phyloP scores from a whole-genome alignment of 345 rosid genomes.

The Lagerstroemia speciosa region DNA sequence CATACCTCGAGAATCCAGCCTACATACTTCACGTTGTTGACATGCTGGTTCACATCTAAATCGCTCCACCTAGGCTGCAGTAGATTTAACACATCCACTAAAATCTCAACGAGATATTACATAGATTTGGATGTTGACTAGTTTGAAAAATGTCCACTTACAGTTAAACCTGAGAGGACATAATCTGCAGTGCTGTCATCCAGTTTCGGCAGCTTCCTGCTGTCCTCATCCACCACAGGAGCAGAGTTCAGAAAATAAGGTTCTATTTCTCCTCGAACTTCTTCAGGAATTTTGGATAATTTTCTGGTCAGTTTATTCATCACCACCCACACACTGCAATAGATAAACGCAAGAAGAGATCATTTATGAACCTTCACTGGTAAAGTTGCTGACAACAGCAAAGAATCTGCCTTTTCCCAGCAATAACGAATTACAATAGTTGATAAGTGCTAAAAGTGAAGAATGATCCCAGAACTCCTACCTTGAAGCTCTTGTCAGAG shows the following conservation, averaged over 20 bases:
- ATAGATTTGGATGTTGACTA: background rate
- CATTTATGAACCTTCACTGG: no score
- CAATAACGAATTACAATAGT: background rate
- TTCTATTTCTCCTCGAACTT: constrained; percentile 70
- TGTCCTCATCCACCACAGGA: constrained; percentile 60
- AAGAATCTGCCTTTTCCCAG: background rate
- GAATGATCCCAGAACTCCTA: constrained; percentile 3
- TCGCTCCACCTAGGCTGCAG: constrained; percentile 90
- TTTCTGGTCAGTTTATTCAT: constrained; percentile 86
- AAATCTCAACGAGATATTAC: background rate
- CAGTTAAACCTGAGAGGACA: constrained; percentile 68
- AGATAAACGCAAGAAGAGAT: constrained; percentile 1
- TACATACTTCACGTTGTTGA: constrained; percentile 90
- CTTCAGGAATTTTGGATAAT: constrained; percentile 75
- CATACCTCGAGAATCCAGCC: constrained; percentile 92
- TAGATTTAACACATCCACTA: background rate
- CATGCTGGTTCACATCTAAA: constrained; percentile 84
- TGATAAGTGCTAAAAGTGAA: background rate
- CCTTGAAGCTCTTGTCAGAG: constrained; percentile 35
- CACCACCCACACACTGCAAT: constrained; percentile 84
- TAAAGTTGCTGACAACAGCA: no score
- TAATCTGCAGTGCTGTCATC: constrained; percentile 60
- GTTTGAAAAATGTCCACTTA: constrained; percentile 21
- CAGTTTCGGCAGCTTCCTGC: constrained; percentile 70
- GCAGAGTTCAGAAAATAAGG: constrained; percentile 54